Evolutionary conservation across 1,284 basidiomycete species (phyloP), one percentile per base, ranked within the genome.

Genomic region (Leccinum proximum): DNA sequence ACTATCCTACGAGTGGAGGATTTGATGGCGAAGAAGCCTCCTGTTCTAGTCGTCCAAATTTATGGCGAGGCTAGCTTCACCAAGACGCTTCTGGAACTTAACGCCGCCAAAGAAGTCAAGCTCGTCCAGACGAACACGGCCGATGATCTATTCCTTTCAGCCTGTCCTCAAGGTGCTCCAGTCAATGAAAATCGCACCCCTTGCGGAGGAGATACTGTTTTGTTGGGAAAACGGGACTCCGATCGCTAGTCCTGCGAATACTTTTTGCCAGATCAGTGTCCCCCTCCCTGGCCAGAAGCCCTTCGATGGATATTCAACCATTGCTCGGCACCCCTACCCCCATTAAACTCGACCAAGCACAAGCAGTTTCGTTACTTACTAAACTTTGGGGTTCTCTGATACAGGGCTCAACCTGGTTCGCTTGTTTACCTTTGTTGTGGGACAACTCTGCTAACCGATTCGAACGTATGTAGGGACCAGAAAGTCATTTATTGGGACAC

Each of bases 401-500:
- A 38, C 87, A 88, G 73, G 87, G 87, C 0, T 0, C 87, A 87
- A 0, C 87, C 87, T 59, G 87, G 87, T 87, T 72, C 48, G 79
- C 68, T 56, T 11, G 10, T 57, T 40, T 30, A 7, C 22, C 37
- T 35, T 59, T 59, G 3, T 45, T 42, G 5, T 33, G 2, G 33
- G 16, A 22, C 22, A 22, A 40, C 30, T 38, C 22, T 35, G 9
- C 56, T 58, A 26, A 58, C 48, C 66, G 16, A 64, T 54, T 11
- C 26, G 38, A 7, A 63, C 57, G 22, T 8, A 42, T 16, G 7
- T 58, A 88, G 87, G 87, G 0, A 89, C 87, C 0, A 88, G 87
- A 2, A 89, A 89, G 65, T 87, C 86, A 0, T 88, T 88, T 68
- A 85, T 89, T 40, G 87, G 87, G 1, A 4, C 80, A 87, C 60